Evolutionary conservation across 208 protist genomes (phyloP), one percentile per base, ranked within the genome.

Genomic region (Crithidia expoeki): DNA sequence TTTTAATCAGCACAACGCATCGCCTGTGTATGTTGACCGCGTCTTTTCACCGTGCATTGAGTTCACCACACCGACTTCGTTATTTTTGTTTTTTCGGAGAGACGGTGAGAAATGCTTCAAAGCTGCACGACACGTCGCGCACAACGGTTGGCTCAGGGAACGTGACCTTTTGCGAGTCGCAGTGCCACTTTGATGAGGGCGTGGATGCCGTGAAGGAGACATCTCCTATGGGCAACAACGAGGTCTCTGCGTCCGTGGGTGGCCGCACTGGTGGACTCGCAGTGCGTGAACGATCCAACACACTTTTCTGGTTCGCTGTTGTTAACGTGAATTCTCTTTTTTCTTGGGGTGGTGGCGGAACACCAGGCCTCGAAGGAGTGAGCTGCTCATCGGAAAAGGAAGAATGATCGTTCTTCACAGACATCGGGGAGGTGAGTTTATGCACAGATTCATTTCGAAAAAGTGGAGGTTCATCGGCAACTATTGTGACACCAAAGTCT

Each of bases 81-180:
- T 21, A 27, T 19, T n/a, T n/a, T 64, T 28, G 33, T 40, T 42
- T 12, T 49, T 25, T 36, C 6, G 58, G 44, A 6, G 58, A 64
- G 17, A 52, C 58, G 23, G 58, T 6, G 42, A 64, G 32, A 33
- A 73, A 67, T 10, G 57, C 58, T 19, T 73, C 68, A 25, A 60
- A 28, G 19, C 36, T 66, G 40, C 68, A 73, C 19, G 68, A 66
- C 30, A 66, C 19, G 27, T 58, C 38, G n/a, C 38, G 16, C 2
- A 73, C 51, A 1, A 73, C 27, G n/a, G 42, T 40, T 28, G 30
- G 27, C 14, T 73, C 68, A 30, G 56, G 36, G n/a, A 19, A 51
- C 21, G 25, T 2, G 10, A 17, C 7, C n/a, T 46, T 12, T 28
- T 55, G 55, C 36, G 44, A 57, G 12, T 40, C 33, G 19, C 66